A percentile compares a stretch with the other conserved stretches of the same genome.
phyloP scores from a whole-genome alignment of 73 alveolate species.

The Halteria grandinella region DNA sequence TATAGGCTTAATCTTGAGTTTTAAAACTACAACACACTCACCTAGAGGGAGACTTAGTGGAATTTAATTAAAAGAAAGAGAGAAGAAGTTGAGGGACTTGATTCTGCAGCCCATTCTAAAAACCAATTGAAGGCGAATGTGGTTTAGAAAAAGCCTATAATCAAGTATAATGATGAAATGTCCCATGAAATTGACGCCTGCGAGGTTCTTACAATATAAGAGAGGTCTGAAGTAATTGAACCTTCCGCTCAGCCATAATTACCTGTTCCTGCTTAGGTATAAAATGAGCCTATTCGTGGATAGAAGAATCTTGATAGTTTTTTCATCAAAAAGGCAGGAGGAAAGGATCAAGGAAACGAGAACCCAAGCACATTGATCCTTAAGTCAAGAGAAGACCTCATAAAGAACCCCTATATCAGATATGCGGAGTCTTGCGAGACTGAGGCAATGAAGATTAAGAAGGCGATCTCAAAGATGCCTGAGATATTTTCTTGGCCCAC shows the following conservation, averaged over 20 bases:
- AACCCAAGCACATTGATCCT: too few species aligned
- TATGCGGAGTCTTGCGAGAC: too few species aligned
- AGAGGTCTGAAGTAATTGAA: not conserved
- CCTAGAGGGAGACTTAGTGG: not conserved
- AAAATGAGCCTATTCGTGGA: too few species aligned
- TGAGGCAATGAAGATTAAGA: too few species aligned
- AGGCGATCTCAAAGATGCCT: too few species aligned
- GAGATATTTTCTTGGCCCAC: too few species aligned
- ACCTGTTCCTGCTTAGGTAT: too few species aligned
- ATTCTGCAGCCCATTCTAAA: not conserved
- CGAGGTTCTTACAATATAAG: not conserved
- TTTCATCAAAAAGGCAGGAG: too few species aligned
- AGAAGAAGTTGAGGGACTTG: not conserved
- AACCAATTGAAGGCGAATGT: not conserved
- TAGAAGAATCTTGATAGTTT: too few species aligned
- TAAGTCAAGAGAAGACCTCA: too few species aligned
- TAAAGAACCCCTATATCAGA: too few species aligned
- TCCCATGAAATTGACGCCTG: not conserved
- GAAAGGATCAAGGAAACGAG: too few species aligned
- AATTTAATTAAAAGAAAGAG: not conserved
- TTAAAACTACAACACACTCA: not conserved
- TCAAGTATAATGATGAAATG: not conserved
- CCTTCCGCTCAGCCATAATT: not conserved
- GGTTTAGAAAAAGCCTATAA: not conserved
- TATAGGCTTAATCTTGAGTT: conserved; percentile 1